Evolutionary conservation across 2,329 filamentous ascomycete genomes (phyloP), one percentile per base, ranked within the genome.

Genomic region (Alternaria burnsii): DNA sequence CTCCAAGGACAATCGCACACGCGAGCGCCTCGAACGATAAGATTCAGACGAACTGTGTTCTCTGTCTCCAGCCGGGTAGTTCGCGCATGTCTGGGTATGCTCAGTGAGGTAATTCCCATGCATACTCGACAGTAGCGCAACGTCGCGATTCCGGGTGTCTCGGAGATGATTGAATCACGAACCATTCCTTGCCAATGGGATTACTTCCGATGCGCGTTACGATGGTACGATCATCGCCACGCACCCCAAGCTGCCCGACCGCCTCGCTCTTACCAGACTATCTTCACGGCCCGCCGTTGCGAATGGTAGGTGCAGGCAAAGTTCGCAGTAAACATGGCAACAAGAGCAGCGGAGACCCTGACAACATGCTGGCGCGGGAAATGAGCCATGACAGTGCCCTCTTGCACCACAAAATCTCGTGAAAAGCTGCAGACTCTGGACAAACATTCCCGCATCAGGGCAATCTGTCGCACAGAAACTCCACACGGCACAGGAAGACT

Each of bases 391-490:
- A 28, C 28, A 46, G 28, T 50, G 32, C 46, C 30, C 46, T 50
- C 14, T 50, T 24, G 26, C 40, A 44, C 38, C 51, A 51, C 54
- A 55, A 22, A 44, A 44, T 24, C 50, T 41, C 36, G 46, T 50
- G 46, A 24, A 50, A 26, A 36, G 32, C 46, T 50, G 46, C 46
- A 50, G 38, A 40, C 46, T 55, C 41, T 43, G 58, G 48, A 54
- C 32, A 47, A 51, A 50, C 47, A 59, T 64, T 52, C 55, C 58
- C 52, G 38, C 41, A 51, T 56, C 47, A 12, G 47, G 61, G 42
- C 63, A 63, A 41, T 52, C 41, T 58, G 46, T 61, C 36, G 42
- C 60, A 47, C 55, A 36, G 48, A 58, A 28, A 43, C 60, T 55
- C 32, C 48, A 63, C 50, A 52, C 34, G 24, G 47, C 50, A 46